Conservation (phyloP, 768 basidiomycete species). For the Antrodiella citrinella region DNA sequence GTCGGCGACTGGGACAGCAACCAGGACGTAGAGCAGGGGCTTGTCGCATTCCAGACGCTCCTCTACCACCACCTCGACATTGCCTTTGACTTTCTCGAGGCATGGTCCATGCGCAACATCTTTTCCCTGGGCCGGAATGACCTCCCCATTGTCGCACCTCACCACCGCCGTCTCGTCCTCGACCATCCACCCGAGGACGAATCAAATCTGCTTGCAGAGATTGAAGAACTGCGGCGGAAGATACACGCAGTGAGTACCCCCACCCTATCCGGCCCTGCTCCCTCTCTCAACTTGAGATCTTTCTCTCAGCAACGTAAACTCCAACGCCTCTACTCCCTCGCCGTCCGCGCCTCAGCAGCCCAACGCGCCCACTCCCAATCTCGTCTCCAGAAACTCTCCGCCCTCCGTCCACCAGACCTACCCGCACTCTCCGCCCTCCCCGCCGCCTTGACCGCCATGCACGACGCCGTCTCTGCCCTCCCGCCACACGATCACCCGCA, state of each 20-base stretch:
- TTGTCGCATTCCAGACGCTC: slow-evolving; percentile 82
- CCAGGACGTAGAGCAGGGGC: slow-evolving; percentile 69
- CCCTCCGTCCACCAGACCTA: slow-evolving; percentile 35
- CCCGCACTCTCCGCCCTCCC: slow-evolving; percentile 33
- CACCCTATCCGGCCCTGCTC: background rate
- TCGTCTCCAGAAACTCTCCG: slow-evolving; percentile 33
- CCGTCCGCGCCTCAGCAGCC: slow-evolving; percentile 38
- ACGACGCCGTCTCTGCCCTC: slow-evolving; percentile 39
- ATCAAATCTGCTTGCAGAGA: slow-evolving; percentile 47
- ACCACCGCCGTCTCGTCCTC: slow-evolving; percentile 68
- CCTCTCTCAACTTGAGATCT: slow-evolving; percentile 1
- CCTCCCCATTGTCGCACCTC: slow-evolving; percentile 64
- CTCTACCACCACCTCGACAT: slow-evolving; percentile 84
- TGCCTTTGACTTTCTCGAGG: slow-evolving; percentile 88
- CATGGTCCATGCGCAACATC: slow-evolving; percentile 83
- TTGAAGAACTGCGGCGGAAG: slow-evolving; percentile 57
- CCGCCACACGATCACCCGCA: slow-evolving; percentile 23
- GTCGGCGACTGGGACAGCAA: slow-evolving; percentile 46
- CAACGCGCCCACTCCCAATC: slow-evolving; percentile 39
- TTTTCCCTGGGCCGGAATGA: slow-evolving; percentile 70
- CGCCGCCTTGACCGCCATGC: slow-evolving; percentile 34
- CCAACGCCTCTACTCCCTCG: slow-evolving; percentile 45
- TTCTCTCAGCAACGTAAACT: slow-evolving; percentile 55
- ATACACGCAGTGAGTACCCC: slow-evolving; percentile 58
- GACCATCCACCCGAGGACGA: slow-evolving; percentile 47